Evolutionary conservation across 805 yeast genomes (phyloP), one percentile per base, ranked within the genome.

Genomic region (Trichomonascus vanleenenianus): DNA sequence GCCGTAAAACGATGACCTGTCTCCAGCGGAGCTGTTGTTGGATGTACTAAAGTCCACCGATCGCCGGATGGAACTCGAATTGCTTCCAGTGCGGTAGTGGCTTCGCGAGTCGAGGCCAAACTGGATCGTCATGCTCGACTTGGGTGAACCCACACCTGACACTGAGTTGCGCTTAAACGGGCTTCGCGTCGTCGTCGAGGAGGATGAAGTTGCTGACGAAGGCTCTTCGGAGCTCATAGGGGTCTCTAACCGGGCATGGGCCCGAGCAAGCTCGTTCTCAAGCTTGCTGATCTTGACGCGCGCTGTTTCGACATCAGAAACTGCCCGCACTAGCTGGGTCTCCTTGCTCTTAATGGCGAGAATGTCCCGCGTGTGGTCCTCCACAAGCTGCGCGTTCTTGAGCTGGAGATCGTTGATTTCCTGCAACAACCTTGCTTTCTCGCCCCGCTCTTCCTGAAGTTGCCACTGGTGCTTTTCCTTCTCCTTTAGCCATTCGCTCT

Each of bases 261-360:
- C 52, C 55, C 65, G 40, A 51, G 65, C 67, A 41, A 67, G 55
- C 43, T 71, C 76, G 48, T 71, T 73, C 56, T 79, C 83, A 47
- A 82, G 60, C 47, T 77, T 78, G 30, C 70, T 58, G 10, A 76
- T 70, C 52, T 72, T 73, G n/a, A 71, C 60, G 43, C 73, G 75
- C 3, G 81, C 69, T 38, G 69, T 72, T 39, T 81, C 87, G 40
- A 80, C 60, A 55, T 85, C 93, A 40, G 78, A 73, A 36, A 68
- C 74, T 19, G 78, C 64, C 38, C 93, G 65, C 37, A 73, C 67
- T 7, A 85, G 61, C 57, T 81, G 87, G 0, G 85, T 77, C 41
- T 85, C 93, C 51, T 78, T 79, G 30, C 85, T 79, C 59, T 82
- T 82, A 19, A 76, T 58, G 45, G 72, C 66, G 54, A 81, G 66